These are phyloP conservation scores for Exophiala lecanii-corni DNA, from an alignment of 2,329 filamentous ascomycete species.

Conservation along the genomic window DNA sequence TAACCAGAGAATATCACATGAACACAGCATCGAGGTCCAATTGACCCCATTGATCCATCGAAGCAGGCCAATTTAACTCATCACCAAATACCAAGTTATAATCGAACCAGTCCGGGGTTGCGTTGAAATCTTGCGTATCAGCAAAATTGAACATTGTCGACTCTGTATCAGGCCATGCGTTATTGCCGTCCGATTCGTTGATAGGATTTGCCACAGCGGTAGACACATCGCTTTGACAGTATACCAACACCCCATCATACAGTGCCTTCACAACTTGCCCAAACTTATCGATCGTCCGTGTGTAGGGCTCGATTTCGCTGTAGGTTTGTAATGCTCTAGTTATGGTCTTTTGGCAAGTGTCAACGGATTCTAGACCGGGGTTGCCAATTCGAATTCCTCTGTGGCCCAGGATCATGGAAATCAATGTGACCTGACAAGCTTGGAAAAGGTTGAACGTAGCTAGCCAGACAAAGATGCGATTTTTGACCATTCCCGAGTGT, in stretches of 20 bases:
- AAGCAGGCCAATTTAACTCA: neutral
- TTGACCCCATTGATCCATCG: neutral
- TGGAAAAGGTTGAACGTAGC: neutral
- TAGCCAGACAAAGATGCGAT: neutral
- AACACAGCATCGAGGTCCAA: neutral
- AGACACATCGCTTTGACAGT: neutral
- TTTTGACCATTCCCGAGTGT: neutral
- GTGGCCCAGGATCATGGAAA: neutral
- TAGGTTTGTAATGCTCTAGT: neutral
- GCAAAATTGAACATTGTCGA: neutral
- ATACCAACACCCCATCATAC: neutral
- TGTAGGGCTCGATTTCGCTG: constrained; percentile 1
- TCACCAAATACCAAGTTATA: neutral
- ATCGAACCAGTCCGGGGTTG: neutral
- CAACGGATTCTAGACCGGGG: neutral
- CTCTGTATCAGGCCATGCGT: neutral
- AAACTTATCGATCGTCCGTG: neutral
- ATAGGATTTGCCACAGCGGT: neutral
- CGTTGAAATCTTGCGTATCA: neutral
- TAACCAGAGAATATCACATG: neutral
- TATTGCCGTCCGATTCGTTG: neutral
- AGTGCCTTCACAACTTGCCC: neutral
- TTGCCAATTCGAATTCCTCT: neutral
- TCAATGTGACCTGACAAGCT: neutral
- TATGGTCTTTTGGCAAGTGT: neutral